Conservation (phyloP, 345 rosid species). For the Dovyalis caffra region DNA sequence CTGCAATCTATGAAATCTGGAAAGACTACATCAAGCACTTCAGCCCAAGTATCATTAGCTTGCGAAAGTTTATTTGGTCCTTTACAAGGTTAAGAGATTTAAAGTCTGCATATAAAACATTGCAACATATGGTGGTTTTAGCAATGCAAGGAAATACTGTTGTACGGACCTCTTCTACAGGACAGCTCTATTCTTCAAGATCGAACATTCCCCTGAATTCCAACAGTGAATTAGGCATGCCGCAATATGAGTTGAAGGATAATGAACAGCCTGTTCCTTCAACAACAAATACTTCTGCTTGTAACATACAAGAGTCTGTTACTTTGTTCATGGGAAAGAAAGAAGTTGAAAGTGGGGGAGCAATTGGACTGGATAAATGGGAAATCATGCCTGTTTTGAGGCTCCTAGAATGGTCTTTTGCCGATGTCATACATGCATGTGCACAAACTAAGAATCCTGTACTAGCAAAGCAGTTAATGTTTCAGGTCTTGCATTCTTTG, state of each 20-base stretch:
- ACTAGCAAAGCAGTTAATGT: constrained; percentile 68
- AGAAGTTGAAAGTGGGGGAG: constrained; percentile 24
- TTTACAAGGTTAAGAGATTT: constrained; percentile 64
- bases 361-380: constrained; percentile 19
- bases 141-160: constrained; percentile 35
- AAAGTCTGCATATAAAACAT: constrained; percentile 58
- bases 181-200: constrained; percentile 41
- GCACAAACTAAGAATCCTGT: constrained; percentile 47
- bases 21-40: constrained; percentile 59
- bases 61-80: constrained; percentile 62
- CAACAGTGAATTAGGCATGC: constrained; percentile 37
- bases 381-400: constrained; percentile 24
- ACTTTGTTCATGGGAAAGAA: constrained; percentile 18
- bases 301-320: constrained; percentile 19
- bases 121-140: constrained; percentile 74
- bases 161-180: constrained; percentile 21
- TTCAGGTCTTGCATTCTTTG: constrained; percentile 51
- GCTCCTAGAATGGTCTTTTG: constrained; percentile 56
- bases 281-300: constrained; percentile 19
- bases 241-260: constrained; percentile 30
- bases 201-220: constrained; percentile 71
- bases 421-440: constrained; percentile 61
- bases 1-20: constrained; percentile 62
- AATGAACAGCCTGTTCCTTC: constrained; percentile 7
- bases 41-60: constrained; percentile 40